A percentile compares a stretch with the other conserved stretches of the same genome.
Conservation (phyloP, 2,329 filamentous ascomycete genomes). For the Stemphylium lycopersici region DNA sequence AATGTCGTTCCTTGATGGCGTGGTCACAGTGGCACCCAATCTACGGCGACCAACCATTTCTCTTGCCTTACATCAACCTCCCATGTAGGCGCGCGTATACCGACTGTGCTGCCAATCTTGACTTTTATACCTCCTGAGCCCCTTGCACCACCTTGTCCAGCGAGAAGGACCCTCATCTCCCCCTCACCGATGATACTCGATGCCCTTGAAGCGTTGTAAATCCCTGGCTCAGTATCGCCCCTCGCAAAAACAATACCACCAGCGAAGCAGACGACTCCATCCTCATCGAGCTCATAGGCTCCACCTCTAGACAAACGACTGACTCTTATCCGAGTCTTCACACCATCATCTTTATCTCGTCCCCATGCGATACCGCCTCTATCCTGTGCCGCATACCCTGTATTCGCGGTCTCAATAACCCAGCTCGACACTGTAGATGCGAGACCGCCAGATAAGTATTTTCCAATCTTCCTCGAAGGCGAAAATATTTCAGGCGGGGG, state of each 20-base stretch:
- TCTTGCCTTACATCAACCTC: constrained; percentile 45
- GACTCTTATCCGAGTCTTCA: constrained; percentile 25
- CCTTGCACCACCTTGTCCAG: constrained; percentile 34
- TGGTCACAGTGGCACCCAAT: constrained; percentile 47
- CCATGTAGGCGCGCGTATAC: constrained; percentile 51
- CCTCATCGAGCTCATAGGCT: not conserved
- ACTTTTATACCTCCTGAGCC: constrained; percentile 25
- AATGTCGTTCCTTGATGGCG: not conserved
- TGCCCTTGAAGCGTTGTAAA: constrained; percentile 22
- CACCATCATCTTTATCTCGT: constrained; percentile 33
- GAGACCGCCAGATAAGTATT: constrained; percentile 57
- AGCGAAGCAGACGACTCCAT: constrained; percentile 24
- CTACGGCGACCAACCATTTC: constrained; percentile 51
- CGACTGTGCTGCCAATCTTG: constrained; percentile 38
- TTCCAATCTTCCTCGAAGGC: constrained; percentile 57
- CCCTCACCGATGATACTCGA: not conserved
- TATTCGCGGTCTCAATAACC: constrained; percentile 54
- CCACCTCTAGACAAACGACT: not conserved
- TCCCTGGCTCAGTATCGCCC: constrained; percentile 20
- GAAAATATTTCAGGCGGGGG: constrained; percentile 61
- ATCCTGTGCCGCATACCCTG: constrained; percentile 24
- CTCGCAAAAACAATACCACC: constrained; percentile 32
- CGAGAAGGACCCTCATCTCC: constrained; percentile 32
- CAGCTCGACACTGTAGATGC: constrained; percentile 58
- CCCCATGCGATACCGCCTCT: constrained; percentile 18